These are phyloP conservation scores for Penicillium hesseltinei DNA, from an alignment of 2,329 filamentous ascomycete genomes.

Conservation along the genomic window DNA sequence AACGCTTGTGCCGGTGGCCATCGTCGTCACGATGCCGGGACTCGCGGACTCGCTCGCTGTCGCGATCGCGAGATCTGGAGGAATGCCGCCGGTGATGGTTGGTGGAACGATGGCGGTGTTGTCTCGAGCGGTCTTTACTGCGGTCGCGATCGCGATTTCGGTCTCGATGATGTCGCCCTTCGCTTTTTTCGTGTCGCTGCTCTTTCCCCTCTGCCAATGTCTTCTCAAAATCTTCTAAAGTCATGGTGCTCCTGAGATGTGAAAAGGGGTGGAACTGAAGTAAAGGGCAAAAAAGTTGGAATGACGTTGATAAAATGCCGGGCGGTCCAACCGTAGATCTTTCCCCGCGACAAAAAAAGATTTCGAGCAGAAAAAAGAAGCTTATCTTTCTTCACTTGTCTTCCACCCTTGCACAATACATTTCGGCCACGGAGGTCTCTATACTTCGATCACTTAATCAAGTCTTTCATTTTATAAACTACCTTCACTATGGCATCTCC, in stretches of 20 bases:
- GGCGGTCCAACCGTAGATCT: constrained; percentile 33
- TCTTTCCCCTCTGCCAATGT: constrained; percentile 61
- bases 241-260: constrained; percentile 45
- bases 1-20: constrained; percentile 63
- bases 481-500: constrained; percentile 46
- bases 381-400: constrained; percentile 12
- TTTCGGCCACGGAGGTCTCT: not conserved
- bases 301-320: constrained; percentile 35
- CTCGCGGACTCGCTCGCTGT: constrained; percentile 34
- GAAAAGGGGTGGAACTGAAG: constrained; percentile 16
- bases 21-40: constrained; percentile 52
- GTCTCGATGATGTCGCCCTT: constrained; percentile 35
- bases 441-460: not conserved
- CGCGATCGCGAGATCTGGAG: constrained; percentile 38
- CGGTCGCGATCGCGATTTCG: constrained; percentile 37
- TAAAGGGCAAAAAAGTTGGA: constrained; percentile 23
- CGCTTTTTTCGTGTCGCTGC: constrained; percentile 38
- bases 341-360: constrained; percentile 33
- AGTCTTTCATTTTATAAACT: not conserved
- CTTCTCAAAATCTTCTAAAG: constrained; percentile 74
- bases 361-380: constrained; percentile 26
- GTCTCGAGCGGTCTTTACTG: constrained; percentile 41
- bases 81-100: constrained; percentile 47
- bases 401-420: not conserved
- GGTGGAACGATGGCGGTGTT: constrained; percentile 28